These are phyloP conservation scores for Diaporthe destruens DNA, from an alignment of 2,329 filamentous ascomycete genomes.

Conservation along the genomic window DNA sequence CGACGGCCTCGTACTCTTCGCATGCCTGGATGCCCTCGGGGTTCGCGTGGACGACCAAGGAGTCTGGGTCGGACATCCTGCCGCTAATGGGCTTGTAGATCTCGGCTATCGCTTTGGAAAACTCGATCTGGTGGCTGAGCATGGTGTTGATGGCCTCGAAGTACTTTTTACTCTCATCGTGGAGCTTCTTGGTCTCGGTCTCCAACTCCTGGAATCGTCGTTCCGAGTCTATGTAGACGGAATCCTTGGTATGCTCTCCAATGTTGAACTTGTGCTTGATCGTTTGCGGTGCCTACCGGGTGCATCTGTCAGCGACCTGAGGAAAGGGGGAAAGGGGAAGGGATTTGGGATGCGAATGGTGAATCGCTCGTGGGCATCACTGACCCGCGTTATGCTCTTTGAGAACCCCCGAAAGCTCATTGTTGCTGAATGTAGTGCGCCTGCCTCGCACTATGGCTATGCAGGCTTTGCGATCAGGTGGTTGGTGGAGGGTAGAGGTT, in stretches of 20 bases:
- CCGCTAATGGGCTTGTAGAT: constrained; percentile 99
- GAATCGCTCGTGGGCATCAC: constrained; percentile 46
- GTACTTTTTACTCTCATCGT: constrained; percentile 97
- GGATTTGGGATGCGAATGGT: neutral
- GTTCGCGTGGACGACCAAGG: constrained; percentile 85
- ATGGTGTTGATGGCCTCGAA: constrained; percentile 98
- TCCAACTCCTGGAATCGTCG: constrained; percentile 94
- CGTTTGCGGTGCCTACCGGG: constrained; percentile 82
- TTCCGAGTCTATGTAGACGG: constrained; percentile 94
- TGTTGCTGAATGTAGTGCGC: constrained; percentile 39
- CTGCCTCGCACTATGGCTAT: constrained; percentile 11
- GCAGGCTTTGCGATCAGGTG: constrained; percentile 9
- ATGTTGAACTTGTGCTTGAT: constrained; percentile 95
- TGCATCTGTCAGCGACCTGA: constrained; percentile 44
- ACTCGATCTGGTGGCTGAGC: constrained; percentile 97
- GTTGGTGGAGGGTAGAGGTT: neutral
- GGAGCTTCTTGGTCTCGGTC: constrained; percentile 93
- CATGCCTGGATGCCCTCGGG: constrained; percentile 93
- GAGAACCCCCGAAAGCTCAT: constrained; percentile 99
- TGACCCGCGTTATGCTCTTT: constrained; percentile 88
- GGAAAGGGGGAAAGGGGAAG: constrained; percentile 16
- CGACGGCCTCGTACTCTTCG: constrained; percentile 94
- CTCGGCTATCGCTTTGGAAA: constrained; percentile 94
- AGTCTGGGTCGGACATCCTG: constrained; percentile 91
- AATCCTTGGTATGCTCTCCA: constrained; percentile 94